Evolutionary conservation across 2,329 filamentous ascomycete genomes (phyloP).

Genomic region (Colletotrichum echinochloae): DNA sequence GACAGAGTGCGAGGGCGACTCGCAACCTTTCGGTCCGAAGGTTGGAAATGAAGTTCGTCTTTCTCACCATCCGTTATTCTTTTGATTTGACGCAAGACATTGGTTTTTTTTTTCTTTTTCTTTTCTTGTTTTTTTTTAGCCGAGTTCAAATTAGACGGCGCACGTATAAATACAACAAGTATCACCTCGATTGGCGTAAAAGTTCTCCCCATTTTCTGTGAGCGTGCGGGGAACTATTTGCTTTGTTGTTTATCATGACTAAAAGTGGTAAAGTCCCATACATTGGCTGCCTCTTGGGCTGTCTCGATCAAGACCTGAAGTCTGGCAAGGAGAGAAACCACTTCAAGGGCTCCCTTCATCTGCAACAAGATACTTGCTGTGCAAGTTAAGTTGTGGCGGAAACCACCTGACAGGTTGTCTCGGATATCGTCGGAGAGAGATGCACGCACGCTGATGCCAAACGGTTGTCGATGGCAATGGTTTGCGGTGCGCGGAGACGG

Average conservation of each 20-base stretch:
- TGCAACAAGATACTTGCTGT: conserved; percentile 29
- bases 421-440: conserved; percentile 40
- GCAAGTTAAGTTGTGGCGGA: conserved; percentile 28
- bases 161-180: background rate
- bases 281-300: conserved; percentile 28
- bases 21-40: conserved; percentile 53
- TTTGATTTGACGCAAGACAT: background rate
- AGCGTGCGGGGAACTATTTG: conserved; percentile 22
- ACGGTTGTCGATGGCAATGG: conserved; percentile 32
- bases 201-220: conserved; percentile 3
- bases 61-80: background rate
- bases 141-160: background rate
- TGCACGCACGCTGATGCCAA: conserved; percentile 36
- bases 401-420: conserved; percentile 30
- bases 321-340: background rate
- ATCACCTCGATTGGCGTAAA: background rate
- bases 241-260: conserved; percentile 24
- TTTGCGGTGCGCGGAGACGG: conserved; percentile 35
- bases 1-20: conserved; percentile 60
- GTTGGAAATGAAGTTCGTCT: background rate
- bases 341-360: background rate
- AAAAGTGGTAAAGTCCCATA: conserved; percentile 39
- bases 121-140: no score
- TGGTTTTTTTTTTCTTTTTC: no score
- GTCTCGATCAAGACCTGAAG: conserved; percentile 11